These are phyloP conservation scores for Epichloe coenophiala DNA, from an alignment of 2,329 filamentous ascomycete genomes.

Conservation along the genomic window DNA sequence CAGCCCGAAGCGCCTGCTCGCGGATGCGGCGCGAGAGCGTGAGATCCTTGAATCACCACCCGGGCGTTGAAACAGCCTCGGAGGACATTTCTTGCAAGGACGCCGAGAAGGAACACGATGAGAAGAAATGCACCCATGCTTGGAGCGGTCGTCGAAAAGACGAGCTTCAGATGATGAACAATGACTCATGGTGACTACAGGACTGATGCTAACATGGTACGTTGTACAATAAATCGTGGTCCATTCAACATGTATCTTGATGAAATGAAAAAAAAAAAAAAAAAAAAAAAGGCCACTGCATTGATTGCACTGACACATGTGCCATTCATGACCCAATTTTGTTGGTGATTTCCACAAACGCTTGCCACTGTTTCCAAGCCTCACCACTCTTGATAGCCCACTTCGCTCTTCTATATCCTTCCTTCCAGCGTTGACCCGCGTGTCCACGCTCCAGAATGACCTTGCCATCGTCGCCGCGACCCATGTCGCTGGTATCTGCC, in stretches of 20 bases:
- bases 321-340: conserved; percentile 15
- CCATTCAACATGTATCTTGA: neutral
- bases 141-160: neutral
- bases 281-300: neutral
- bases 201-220: neutral
- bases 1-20: conserved; percentile 7
- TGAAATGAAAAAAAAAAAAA: neutral
- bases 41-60: conserved; percentile 16
- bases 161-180: neutral
- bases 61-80: conserved; percentile 9
- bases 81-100: neutral
- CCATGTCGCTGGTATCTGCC: conserved; percentile 66
- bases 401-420: conserved; percentile 73
- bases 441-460: conserved; percentile 75
- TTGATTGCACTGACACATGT: neutral
- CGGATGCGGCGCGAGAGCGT: conserved; percentile 16
- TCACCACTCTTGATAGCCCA: conserved; percentile 81
- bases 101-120: too few relatives aligned
- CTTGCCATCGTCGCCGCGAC: conserved; percentile 62
- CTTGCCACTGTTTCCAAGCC: conserved; percentile 70
- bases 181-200: neutral
- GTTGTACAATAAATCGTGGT: neutral
- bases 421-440: conserved; percentile 84
- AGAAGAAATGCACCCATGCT: neutral
- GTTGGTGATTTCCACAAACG: conserved; percentile 76